Conservation (phyloP, 768 basidiomycete genomes). For the Phaeolepiota aurea region DNA sequence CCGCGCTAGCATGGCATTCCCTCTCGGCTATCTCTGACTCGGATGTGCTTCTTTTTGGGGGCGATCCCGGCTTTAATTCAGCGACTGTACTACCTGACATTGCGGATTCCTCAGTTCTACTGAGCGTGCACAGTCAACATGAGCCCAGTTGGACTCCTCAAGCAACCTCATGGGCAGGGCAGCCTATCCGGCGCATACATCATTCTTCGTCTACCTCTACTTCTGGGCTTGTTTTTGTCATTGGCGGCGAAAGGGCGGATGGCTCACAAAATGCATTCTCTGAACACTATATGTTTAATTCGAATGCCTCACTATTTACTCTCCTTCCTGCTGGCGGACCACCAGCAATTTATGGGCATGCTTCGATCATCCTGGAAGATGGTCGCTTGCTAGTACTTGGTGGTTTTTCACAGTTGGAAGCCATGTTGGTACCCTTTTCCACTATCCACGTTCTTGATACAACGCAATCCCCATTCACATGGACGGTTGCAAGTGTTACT, state of each 20-base stretch:
- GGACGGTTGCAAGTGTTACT: slow-evolving; percentile 37
- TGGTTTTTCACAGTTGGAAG: slow-evolving; percentile 47
- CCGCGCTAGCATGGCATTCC: slow-evolving; percentile 73
- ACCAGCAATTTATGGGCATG: slow-evolving; percentile 65
- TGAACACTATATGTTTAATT: slow-evolving; percentile 59
- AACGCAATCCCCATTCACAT: slow-evolving; percentile 31
- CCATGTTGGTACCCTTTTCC: slow-evolving; percentile 43
- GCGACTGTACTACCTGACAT: slow-evolving; percentile 36
- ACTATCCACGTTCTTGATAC: slow-evolving; percentile 62
- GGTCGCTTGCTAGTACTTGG: slow-evolving; percentile 70
- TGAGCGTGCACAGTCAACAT: slow-evolving; percentile 32
- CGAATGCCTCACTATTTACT: slow-evolving; percentile 40
- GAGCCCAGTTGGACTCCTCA: slow-evolving; percentile 40
- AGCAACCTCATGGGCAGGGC: slow-evolving; percentile 43
- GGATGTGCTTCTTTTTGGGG: slow-evolving; percentile 63
- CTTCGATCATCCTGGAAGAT: slow-evolving; percentile 58
- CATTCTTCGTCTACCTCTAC: slow-evolving; percentile 49
- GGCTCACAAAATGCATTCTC: slow-evolving; percentile 57
- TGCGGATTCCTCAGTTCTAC: slow-evolving; percentile 55
- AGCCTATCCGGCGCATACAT: slow-evolving; percentile 73
- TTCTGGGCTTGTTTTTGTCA: slow-evolving; percentile 52
- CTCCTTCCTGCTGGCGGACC: slow-evolving; percentile 51
- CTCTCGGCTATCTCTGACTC: slow-evolving; percentile 56
- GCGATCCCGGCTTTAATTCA: slow-evolving; percentile 58
- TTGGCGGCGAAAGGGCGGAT: slow-evolving; percentile 80